Conservation (phyloP, 2,329 filamentous ascomycete genomes). For the Fusarium beomiforme region DNA sequence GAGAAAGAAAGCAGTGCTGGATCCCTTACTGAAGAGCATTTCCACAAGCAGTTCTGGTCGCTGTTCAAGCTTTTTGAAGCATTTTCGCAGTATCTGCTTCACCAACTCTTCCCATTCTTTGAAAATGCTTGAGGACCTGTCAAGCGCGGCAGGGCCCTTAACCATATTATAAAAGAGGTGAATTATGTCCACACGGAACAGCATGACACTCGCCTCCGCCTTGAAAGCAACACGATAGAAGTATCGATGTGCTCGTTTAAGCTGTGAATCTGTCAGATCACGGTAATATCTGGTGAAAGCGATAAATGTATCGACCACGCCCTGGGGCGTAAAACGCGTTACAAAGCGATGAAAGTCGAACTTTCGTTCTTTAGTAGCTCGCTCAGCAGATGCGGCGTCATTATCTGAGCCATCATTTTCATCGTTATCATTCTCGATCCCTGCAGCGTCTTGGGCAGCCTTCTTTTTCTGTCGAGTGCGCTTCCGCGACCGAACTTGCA, state of each 20-base stretch:
- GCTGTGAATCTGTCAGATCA: slow-evolving; percentile 80
- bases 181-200: slow-evolving; percentile 92
- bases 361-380: slow-evolving; percentile 81
- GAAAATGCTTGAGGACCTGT: slow-evolving; percentile 72
- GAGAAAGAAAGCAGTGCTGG: slow-evolving; percentile 83
- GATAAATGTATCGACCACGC: slow-evolving; percentile 89
- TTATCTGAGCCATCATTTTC: slow-evolving; percentile 76
- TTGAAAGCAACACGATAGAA: slow-evolving; percentile 96
- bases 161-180: slow-evolving; percentile 90
- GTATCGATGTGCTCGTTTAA: slow-evolving; percentile 93
- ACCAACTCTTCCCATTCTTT: slow-evolving; percentile 93
- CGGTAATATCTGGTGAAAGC: slow-evolving; percentile 81
- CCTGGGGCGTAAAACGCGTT: slow-evolving; percentile 82
- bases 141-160: slow-evolving; percentile 83
- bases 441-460: slow-evolving; percentile 56
- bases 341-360: slow-evolving; percentile 93
- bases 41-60: slow-evolving; percentile 88
- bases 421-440: slow-evolving; percentile 60
- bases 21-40: slow-evolving; percentile 93
- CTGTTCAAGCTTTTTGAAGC: slow-evolving; percentile 85
- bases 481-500: slow-evolving; percentile 88
- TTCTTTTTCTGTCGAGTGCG: slow-evolving; percentile 79
- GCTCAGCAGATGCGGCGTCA: slow-evolving; percentile 76
- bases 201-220: slow-evolving; percentile 86
- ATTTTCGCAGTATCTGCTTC: slow-evolving; percentile 82